Percentiles rank a stretch among this genome's conserved stretches.
Evolutionary conservation across 805 yeast genomes (phyloP).

Genomic region (Candida alai): DNA sequence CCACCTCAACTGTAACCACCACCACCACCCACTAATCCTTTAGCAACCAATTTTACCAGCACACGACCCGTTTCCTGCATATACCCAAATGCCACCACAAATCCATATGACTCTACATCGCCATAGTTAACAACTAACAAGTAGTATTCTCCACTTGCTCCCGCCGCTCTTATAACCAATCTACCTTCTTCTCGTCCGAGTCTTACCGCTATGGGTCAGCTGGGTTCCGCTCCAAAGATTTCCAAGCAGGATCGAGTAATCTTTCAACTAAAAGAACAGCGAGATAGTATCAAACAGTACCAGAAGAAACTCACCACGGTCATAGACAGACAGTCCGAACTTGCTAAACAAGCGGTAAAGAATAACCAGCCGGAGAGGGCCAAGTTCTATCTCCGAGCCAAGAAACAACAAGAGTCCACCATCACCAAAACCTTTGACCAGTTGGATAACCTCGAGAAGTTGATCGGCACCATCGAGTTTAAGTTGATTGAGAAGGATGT

Average conservation of each 20-base stretch:
- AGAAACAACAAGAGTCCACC: conserved; percentile 78
- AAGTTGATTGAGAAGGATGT: conserved; percentile 87
- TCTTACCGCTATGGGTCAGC: conserved; percentile 43
- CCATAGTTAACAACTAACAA: too few relatives aligned
- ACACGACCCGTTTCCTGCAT: too few relatives aligned
- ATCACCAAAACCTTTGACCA: conserved; percentile 72
- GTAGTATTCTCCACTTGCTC: too few relatives aligned
- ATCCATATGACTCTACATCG: too few relatives aligned
- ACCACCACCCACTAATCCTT: too few relatives aligned
- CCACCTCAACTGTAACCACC: too few relatives aligned
- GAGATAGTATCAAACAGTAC: conserved; percentile 79
- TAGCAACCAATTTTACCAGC: too few relatives aligned
- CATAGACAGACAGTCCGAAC: conserved; percentile 55
- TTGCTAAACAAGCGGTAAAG: conserved; percentile 55
- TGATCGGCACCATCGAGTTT: conserved; percentile 80
- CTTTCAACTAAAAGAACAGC: conserved; percentile 78
- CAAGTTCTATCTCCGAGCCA: conserved; percentile 63
- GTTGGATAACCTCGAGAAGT: conserved; percentile 70
- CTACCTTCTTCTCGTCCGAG: too few relatives aligned
- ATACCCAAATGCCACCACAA: too few relatives aligned
- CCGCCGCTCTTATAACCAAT: too few relatives aligned
- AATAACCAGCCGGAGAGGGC: conserved; percentile 58
- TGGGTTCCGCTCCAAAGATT: conserved; percentile 50
- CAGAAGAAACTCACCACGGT: conserved; percentile 55
- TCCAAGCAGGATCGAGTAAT: conserved; percentile 85